phyloP scores from a whole-genome alignment of 345 rosid species.

The Populus alba region DNA sequence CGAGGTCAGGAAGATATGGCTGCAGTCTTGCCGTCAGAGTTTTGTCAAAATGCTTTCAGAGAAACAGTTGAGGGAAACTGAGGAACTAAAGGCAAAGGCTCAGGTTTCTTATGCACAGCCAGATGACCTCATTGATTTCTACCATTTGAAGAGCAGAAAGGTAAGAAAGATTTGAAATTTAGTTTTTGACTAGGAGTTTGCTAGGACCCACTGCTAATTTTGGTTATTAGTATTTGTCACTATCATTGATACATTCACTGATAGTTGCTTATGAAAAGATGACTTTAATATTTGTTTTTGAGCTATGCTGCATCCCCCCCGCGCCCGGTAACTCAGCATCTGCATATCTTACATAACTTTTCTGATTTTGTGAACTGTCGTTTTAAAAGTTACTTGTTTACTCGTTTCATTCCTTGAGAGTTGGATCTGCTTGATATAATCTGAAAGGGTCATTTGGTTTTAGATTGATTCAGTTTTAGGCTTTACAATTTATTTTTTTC shows the following conservation, averaged over 20 bases:
- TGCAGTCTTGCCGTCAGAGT: conserved; percentile 85
- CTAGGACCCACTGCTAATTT: neutral
- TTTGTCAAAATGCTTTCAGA: conserved; percentile 96
- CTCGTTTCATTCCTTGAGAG: neutral
- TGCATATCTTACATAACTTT: neutral
- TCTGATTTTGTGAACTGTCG: neutral
- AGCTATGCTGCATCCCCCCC: neutral
- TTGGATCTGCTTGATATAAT: neutral
- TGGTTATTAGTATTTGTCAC: neutral
- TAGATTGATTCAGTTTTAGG: neutral
- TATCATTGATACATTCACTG: neutral
- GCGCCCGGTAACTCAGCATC: neutral
- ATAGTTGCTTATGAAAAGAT: neutral
- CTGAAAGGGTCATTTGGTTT: neutral
- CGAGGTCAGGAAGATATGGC: conserved; percentile 80
- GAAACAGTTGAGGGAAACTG: conserved; percentile 76
- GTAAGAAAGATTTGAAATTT: conserved; percentile 29
- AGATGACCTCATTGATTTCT: conserved; percentile 96
- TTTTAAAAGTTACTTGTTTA: neutral
- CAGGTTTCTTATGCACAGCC: conserved; percentile 93
- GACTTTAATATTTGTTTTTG: neutral
- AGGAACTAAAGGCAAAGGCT: conserved; percentile 91
- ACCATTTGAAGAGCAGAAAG: conserved; percentile 97
- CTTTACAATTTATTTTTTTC: neutral
- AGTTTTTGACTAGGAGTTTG: neutral